Evolutionary conservation across 2,329 filamentous ascomycete genomes (phyloP).

Genomic region (Ploettnerulaceae sp.): DNA sequence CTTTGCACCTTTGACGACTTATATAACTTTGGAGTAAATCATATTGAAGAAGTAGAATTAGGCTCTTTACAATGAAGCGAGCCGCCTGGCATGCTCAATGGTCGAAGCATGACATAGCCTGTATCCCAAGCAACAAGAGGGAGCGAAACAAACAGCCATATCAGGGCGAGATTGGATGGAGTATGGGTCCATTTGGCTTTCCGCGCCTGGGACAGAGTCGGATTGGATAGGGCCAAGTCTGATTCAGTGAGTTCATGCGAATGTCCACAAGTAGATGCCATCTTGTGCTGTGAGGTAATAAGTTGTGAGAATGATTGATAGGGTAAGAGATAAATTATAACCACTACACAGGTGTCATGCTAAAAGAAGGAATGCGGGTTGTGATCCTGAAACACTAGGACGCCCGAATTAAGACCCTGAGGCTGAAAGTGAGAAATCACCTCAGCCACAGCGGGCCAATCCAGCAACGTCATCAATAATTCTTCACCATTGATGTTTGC

Average conservation of each 20-base stretch:
- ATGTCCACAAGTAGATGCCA: slow-evolving; percentile 54
- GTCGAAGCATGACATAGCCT: slow-evolving; percentile 59
- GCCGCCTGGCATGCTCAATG: slow-evolving; percentile 63
- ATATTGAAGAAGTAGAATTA: no score
- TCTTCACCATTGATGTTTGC: no score
- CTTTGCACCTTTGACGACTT: no score
- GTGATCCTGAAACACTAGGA: no score
- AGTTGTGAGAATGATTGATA: not conserved
- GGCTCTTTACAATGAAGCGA: slow-evolving; percentile 53
- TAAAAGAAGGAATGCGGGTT: no score
- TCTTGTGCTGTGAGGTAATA: slow-evolving; percentile 29
- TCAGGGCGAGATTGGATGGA: slow-evolving; percentile 50
- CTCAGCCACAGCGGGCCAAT: not conserved
- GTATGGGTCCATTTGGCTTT: slow-evolving; percentile 51
- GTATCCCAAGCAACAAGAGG: slow-evolving; percentile 65
- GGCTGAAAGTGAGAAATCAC: no score
- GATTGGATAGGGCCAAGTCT: slow-evolving; percentile 24
- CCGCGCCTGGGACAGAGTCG: slow-evolving; percentile 24
- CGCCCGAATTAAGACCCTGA: no score
- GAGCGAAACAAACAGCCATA: slow-evolving; percentile 59
- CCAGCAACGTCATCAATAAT: slow-evolving; percentile 23
- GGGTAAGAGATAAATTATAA: not conserved
- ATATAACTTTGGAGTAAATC: no score
- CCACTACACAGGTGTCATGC: no score
- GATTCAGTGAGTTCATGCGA: slow-evolving; percentile 44